Percentiles rank a stretch among this genome's conserved stretches.
Conservation (phyloP, 164 flowering plant genomes). For the Amborella trichopoda region DNA sequence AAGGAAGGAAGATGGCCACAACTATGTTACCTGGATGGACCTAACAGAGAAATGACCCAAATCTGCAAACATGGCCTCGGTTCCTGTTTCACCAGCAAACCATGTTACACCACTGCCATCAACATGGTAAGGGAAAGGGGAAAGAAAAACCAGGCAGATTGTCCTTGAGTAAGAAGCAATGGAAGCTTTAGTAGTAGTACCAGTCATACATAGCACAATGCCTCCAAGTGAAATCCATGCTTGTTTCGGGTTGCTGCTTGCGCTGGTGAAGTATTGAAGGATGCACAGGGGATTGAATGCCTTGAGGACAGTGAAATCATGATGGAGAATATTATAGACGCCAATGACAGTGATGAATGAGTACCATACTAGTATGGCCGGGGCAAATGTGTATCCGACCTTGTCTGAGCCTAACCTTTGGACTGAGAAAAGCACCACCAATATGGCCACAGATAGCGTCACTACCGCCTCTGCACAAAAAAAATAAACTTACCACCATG, state of each 20-base stretch:
- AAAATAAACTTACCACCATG: too few relatives aligned
- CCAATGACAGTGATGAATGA: constrained; percentile 11
- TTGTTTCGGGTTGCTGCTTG: constrained; percentile 9
- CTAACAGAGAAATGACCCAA: constrained; percentile 18
- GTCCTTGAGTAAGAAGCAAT: too few relatives aligned
- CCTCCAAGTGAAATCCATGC: constrained; percentile 28
- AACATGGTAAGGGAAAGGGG: not conserved
- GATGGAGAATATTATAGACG: constrained; percentile 9
- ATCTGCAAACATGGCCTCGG: constrained; percentile 18
- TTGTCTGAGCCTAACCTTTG: constrained; percentile 27
- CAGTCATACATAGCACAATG: constrained; percentile 18
- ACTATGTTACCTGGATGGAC: constrained; percentile 19
- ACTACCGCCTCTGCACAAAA: constrained; percentile 12
- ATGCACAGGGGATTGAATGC: constrained; percentile 17
- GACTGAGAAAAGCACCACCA: constrained; percentile 14
- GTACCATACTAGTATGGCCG: constrained; percentile 16
- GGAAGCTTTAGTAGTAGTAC: too few relatives aligned
- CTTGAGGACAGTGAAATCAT: constrained; percentile 14
- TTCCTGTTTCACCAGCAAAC: constrained; percentile 11
- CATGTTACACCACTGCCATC: not conserved
- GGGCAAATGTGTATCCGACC: constrained; percentile 22
- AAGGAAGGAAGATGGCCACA: constrained; percentile 41
- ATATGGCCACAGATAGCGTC: constrained; percentile 18
- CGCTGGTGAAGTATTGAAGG: constrained; percentile 12
- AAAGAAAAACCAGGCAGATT: too few relatives aligned